Evolutionary conservation across 208 protist genomes (phyloP).

Genomic region (Lotmaria passim): DNA sequence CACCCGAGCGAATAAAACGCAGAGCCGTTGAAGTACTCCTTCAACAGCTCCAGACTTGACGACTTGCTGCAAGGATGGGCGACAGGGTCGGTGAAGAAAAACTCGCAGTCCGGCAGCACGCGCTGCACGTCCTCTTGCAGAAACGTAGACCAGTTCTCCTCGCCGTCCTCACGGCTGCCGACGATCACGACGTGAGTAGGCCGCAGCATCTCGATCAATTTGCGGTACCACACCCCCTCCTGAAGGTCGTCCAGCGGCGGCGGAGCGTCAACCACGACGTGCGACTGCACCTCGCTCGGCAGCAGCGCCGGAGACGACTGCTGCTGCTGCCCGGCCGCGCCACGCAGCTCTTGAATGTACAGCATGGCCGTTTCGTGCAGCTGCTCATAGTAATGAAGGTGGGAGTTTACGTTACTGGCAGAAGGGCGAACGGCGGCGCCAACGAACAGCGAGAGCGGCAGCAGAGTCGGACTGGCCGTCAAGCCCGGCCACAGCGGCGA

Average conservation of each 20-base stretch:
- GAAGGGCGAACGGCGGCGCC: slow-evolving; percentile 52
- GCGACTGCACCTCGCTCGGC: slow-evolving; percentile 22
- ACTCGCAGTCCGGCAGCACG: slow-evolving; percentile 70
- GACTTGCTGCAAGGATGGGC: slow-evolving; percentile 30
- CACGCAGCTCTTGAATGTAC: slow-evolving; percentile 49
- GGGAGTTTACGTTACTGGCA: slow-evolving; percentile 34
- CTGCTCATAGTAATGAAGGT: slow-evolving; percentile 70
- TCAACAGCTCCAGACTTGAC: slow-evolving; percentile 31
- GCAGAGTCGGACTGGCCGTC: slow-evolving; percentile 45
- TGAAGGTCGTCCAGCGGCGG: slow-evolving; percentile 55
- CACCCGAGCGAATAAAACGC: slow-evolving; percentile 59
- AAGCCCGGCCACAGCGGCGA: slow-evolving; percentile 51
- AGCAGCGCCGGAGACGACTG: slow-evolving; percentile 17
- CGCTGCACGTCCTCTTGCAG: slow-evolving; percentile 83
- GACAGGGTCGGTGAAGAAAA: slow-evolving; percentile 46
- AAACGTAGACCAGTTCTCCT: slow-evolving; percentile 70
- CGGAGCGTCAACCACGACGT: slow-evolving; percentile 77
- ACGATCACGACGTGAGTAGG: slow-evolving; percentile 83
- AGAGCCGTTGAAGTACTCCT: slow-evolving; percentile 78
- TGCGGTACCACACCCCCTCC: slow-evolving; percentile 75
- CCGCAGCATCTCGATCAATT: slow-evolving; percentile 66
- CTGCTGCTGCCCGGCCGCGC: slow-evolving; percentile 2
- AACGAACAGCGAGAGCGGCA: slow-evolving; percentile 66
- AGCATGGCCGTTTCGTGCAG: slow-evolving; percentile 49
- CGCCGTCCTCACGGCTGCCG: slow-evolving; percentile 38